Conservation (phyloP, 495 filamentous ascomycete genomes). For the Monascus purpureus region DNA sequence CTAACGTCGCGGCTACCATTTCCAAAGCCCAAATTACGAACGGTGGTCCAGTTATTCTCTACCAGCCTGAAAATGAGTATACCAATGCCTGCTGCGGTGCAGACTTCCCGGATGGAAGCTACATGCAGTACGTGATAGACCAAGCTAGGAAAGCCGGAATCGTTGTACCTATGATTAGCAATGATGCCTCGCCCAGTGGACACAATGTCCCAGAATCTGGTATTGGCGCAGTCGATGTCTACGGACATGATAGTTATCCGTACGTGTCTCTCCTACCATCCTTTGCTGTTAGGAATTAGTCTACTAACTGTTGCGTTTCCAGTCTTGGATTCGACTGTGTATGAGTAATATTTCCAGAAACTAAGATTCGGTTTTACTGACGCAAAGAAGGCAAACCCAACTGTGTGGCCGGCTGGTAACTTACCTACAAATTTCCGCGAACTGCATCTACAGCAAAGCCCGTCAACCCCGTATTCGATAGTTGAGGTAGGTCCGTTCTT, state of each 20-base stretch:
- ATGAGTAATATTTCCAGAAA: conserved; percentile 2
- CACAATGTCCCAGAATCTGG: conserved; percentile 54
- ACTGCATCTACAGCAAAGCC: conserved; percentile 43
- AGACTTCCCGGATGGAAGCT: conserved; percentile 42
- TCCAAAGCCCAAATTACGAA: conserved; percentile 67
- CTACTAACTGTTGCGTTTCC: conserved; percentile 7
- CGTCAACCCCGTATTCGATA: conserved; percentile 52
- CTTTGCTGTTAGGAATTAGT: too few relatives aligned
- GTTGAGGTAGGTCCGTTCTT: conserved; percentile 32
- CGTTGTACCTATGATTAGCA: conserved; percentile 61
- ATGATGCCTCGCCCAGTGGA: conserved; percentile 48
- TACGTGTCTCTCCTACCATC: conserved; percentile 5
- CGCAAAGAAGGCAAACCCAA: conserved; percentile 22
- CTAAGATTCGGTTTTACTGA: conserved; percentile 4
- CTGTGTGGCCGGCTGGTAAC: conserved; percentile 30
- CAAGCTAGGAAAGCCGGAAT: conserved; percentile 55
- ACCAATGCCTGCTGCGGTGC: conserved; percentile 26
- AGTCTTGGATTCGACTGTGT: conserved; percentile 46
- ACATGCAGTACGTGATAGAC: conserved; percentile 57
- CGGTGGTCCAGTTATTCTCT: conserved; percentile 61
- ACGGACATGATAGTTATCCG: conserved; percentile 64
- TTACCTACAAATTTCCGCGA: conserved; percentile 33
- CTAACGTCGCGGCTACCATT: conserved; percentile 44
- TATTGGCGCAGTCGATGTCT: conserved; percentile 56
- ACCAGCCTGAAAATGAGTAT: conserved; percentile 75